Evolutionary conservation across 352 stramenopile genomes (phyloP).

Genomic region (Phytophthora tubulina): DNA sequence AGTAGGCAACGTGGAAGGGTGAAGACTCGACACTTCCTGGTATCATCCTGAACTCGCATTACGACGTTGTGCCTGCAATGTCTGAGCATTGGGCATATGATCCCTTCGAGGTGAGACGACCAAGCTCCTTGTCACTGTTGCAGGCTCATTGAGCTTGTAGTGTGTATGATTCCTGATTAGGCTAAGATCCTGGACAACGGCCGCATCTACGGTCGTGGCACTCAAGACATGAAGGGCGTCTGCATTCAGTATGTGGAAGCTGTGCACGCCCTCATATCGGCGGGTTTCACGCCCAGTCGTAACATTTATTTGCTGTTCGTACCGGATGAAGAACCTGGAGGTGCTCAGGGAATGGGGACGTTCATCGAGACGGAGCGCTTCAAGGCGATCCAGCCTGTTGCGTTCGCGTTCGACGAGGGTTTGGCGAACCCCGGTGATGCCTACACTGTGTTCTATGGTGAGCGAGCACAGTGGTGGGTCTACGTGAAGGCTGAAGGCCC

Average conservation of each 20-base stretch:
- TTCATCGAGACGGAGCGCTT: conserved; percentile 91
- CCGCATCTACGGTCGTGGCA: conserved; percentile 93
- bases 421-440: conserved; percentile 90
- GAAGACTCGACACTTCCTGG: conserved; percentile 86
- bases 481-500: conserved; percentile 82
- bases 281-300: conserved; percentile 83
- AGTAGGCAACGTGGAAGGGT: conserved; percentile 90
- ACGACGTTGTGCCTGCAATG: conserved; percentile 96
- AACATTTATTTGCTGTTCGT: conserved; percentile 95
- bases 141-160: conserved; percentile 84
- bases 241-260: conserved; percentile 96
- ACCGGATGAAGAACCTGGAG: conserved; percentile 95
- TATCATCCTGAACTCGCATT: conserved; percentile 96
- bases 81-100: conserved; percentile 90
- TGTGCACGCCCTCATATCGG: conserved; percentile 71
- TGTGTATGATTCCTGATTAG: conserved; percentile 61
- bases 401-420: conserved; percentile 96
- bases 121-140: neutral
- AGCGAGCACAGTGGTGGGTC: conserved; percentile 94
- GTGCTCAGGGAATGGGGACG: conserved; percentile 92
- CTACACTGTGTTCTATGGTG: conserved; percentile 97
- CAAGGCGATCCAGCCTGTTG: conserved; percentile 83
- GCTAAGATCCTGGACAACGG: conserved; percentile 88
- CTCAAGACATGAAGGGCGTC: conserved; percentile 98
- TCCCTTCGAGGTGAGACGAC: conserved; percentile 83